phyloP scores from a whole-genome alignment of 495 filamentous ascomycete genomes.

The Cercophora samala region DNA sequence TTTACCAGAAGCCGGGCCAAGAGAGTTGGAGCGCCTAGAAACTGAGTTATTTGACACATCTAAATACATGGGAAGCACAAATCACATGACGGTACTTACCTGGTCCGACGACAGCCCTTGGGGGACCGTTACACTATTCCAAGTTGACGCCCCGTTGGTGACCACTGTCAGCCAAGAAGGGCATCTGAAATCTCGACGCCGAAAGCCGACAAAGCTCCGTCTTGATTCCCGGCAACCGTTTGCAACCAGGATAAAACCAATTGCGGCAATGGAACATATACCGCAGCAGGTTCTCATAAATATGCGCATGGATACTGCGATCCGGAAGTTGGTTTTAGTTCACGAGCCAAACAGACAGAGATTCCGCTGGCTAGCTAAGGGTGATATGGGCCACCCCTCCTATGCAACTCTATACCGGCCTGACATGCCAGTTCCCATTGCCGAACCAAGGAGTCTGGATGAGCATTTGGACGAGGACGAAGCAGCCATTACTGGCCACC shows the following conservation, averaged over 20 bases:
- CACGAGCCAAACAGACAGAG: neutral
- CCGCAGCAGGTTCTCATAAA: constrained; percentile 14
- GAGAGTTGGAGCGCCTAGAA: constrained; percentile 14
- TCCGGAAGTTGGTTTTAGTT: constrained; percentile 17
- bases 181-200: neutral
- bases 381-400: constrained; percentile 1
- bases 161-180: neutral
- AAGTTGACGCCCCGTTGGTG: constrained; percentile 7
- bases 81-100: constrained; percentile 18
- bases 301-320: constrained; percentile 13
- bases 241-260: constrained; percentile 2
- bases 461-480: neutral
- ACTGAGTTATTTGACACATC: constrained; percentile 23
- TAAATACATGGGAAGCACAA: constrained; percentile 14
- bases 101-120: constrained; percentile 15
- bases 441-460: neutral
- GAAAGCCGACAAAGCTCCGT: neutral
- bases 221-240: neutral
- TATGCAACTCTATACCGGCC: neutral
- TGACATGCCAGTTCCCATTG: neutral
- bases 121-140: constrained; percentile 19
- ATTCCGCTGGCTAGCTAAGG: constrained; percentile 12
- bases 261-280: constrained; percentile 23
- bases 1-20: neutral
- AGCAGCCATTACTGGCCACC: neutral